Evolutionary conservation across 2,329 filamentous ascomycete species (phyloP).

Genomic region (Lachnellula cervina): DNA sequence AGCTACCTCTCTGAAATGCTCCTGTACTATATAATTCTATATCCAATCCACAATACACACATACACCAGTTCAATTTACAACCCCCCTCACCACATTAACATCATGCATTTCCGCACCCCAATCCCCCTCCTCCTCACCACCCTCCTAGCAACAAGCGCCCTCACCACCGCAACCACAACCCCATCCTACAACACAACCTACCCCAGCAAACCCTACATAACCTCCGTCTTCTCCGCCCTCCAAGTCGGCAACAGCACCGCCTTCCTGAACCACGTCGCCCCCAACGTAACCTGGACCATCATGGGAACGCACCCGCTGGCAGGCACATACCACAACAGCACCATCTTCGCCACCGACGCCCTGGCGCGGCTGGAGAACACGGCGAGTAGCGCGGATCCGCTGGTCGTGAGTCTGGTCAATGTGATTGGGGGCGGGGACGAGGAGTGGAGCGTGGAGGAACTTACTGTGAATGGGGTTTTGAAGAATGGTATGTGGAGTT

Average conservation of each 20-base stretch:
- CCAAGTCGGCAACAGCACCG: not conserved
- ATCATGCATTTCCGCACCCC: too few relatives aligned
- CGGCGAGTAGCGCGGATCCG: not conserved
- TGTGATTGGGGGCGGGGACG: not conserved
- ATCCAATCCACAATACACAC: too few relatives aligned
- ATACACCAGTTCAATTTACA: too few relatives aligned
- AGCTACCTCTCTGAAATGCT: too few relatives aligned
- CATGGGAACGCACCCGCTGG: not conserved
- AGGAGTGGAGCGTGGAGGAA: not conserved
- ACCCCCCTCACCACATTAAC: too few relatives aligned
- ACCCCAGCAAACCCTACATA: not conserved
- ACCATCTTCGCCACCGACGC: not conserved
- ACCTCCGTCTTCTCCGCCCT: not conserved
- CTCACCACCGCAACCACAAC: too few relatives aligned
- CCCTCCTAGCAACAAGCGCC: too few relatives aligned
- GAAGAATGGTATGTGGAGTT: not conserved
- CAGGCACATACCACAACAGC: not conserved
- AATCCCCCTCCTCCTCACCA: too few relatives aligned
- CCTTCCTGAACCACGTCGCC: not conserved
- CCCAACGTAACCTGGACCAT: not conserved
- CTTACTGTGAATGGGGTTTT: not conserved
- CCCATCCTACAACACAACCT: not conserved
- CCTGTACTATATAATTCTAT: too few relatives aligned
- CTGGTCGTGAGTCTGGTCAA: not conserved
- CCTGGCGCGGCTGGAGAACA: not conserved